These are phyloP conservation scores for Begonia peltatifolia DNA, from an alignment of 306 rosid species.

Conservation along the genomic window DNA sequence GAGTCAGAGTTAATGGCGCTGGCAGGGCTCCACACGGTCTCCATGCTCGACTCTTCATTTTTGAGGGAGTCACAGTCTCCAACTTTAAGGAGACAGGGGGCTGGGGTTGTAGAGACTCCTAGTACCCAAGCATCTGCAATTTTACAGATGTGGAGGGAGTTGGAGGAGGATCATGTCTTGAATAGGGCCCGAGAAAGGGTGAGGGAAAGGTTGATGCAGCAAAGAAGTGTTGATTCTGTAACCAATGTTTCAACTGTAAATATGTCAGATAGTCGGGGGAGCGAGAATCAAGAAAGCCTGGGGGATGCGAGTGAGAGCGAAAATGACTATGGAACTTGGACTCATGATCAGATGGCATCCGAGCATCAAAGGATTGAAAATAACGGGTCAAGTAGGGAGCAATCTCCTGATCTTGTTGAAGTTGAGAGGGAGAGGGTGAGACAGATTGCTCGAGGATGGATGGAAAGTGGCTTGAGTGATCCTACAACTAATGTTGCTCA, in stretches of 20 bases:
- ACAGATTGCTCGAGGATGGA: slow-evolving; percentile 96
- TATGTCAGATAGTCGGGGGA: slow-evolving; percentile 63
- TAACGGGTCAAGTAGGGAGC: slow-evolving; percentile 89
- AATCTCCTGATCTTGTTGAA: slow-evolving; percentile 97
- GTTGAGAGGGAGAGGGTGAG: slow-evolving; percentile 99
- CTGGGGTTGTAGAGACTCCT: slow-evolving; percentile 61
- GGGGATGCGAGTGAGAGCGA: slow-evolving; percentile 93
- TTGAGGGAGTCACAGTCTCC: slow-evolving; percentile 91
- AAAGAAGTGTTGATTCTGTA: slow-evolving; percentile 53
- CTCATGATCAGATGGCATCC: slow-evolving; percentile 59
- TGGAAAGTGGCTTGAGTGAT: slow-evolving; percentile 91
- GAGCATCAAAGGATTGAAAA: slow-evolving; percentile 37
- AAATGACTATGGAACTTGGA: slow-evolving; percentile 82
- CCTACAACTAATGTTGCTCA: slow-evolving; percentile 60
- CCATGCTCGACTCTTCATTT: slow-evolving; percentile 90
- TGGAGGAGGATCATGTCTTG: slow-evolving; percentile 90
- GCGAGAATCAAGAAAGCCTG: slow-evolving; percentile 77
- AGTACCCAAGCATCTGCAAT: slow-evolving; percentile 82
- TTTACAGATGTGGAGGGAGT: slow-evolving; percentile 96
- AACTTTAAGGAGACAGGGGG: slow-evolving; percentile 68
- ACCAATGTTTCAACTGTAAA: slow-evolving; percentile 48
- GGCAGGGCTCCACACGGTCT: slow-evolving; percentile 87
- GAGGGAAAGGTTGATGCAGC: slow-evolving; percentile 79
- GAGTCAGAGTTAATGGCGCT: slow-evolving; percentile 98
- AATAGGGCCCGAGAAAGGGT: slow-evolving; percentile 80